These are phyloP conservation scores for Lachnellula subtilissima DNA, from an alignment of 2,329 filamentous ascomycete genomes.

Conservation along the genomic window DNA sequence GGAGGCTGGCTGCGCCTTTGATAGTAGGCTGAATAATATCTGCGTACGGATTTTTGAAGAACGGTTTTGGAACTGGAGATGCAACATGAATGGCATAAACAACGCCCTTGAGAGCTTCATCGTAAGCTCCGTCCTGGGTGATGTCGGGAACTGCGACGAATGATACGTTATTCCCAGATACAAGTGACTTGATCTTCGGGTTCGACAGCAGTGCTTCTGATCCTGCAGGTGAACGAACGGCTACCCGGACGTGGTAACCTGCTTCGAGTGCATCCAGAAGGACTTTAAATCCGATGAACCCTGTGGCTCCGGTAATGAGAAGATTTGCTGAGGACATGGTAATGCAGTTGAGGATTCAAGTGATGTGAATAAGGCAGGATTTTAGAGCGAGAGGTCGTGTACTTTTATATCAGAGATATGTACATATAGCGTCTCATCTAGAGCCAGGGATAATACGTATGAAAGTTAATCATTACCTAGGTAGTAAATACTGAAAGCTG, in stretches of 20 bases:
- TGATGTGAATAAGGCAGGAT: too few relatives aligned
- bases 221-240: slow-evolving; percentile 17
- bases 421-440: too few relatives aligned
- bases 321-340: not conserved
- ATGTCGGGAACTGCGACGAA: slow-evolving; percentile 14
- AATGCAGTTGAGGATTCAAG: too few relatives aligned
- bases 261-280: slow-evolving; percentile 17
- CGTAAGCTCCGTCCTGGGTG: slow-evolving; percentile 8
- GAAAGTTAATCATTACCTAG: too few relatives aligned
- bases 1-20: slow-evolving; percentile 13
- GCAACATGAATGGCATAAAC: slow-evolving; percentile 14
- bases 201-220: slow-evolving; percentile 17
- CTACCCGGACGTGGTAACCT: slow-evolving; percentile 14
- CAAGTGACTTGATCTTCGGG: slow-evolving; percentile 29
- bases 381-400: too few relatives aligned
- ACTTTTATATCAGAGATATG: too few relatives aligned
- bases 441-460: too few relatives aligned
- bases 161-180: not conserved
- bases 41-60: slow-evolving; percentile 5
- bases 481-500: too few relatives aligned
- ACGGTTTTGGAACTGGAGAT: slow-evolving; percentile 9
- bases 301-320: slow-evolving; percentile 21
- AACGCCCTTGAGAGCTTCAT: slow-evolving; percentile 5
- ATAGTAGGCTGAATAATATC: slow-evolving; percentile 17
- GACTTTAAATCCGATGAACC: slow-evolving; percentile 18